Base-by-base conservation (phyloP, 116 monocot genomes). In the Zostera marina region DNA sequence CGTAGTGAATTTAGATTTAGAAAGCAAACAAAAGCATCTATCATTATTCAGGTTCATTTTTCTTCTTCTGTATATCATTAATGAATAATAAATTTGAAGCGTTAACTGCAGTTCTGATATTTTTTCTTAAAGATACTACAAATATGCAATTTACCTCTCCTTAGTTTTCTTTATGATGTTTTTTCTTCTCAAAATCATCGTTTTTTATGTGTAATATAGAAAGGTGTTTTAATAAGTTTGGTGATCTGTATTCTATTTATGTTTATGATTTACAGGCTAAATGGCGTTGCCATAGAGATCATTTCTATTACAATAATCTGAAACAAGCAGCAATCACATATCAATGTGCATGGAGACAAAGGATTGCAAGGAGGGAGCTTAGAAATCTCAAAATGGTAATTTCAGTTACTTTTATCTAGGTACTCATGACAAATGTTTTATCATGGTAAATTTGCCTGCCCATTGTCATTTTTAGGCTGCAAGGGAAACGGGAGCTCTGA, bases 321-420 rank as follows among this genome's bases (percentile, higher is more conserved):
- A 59, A 79, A 75, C 74, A 68, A 15, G 67, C 82, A 59, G 55
- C 83, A 23, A 65, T 94, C 16, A 84, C 71, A 20, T 84, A 81
- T 69, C 94, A 94, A 44, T 94, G 94, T 61, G 88, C 88, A 46
- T 94, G 94, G 94, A 84, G 94, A 70, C 88, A 88, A 58, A 81
- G 88, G 47, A 53, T 84, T 68, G 94, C 94, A n/a, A 76, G 94
- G 72, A 84, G 73, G 75, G 94, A 76, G 63, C 84, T 94, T 52
- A 79, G 75, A 70, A 70, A 88, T 42, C 94, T 94, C 17, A 88
- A 71, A 79, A 94, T 94, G 94, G 94, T 94, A 65, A 11, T 38
- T 43, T 17, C 11, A 20, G 4, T 3, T 58, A 13, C 22, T 51
- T 51, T 25, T 23, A 14, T 11, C 2, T 24, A 13, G 19, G 7